Evolutionary conservation across 2,329 filamentous ascomycete species (phyloP).

Genomic region (Trichoderma endophyticum): DNA sequence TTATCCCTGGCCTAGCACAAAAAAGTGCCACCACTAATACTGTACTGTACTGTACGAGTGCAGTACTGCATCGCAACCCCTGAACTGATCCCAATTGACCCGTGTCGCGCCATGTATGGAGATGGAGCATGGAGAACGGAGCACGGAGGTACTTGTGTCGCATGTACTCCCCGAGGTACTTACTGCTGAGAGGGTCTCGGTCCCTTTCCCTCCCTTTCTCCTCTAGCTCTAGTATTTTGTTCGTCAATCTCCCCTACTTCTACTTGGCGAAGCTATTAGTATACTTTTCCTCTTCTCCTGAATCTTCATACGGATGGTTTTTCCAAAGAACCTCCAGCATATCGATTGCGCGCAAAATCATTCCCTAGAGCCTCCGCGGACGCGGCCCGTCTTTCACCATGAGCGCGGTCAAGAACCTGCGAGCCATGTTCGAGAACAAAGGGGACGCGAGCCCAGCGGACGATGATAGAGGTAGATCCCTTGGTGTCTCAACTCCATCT

Average conservation of each 20-base stretch:
- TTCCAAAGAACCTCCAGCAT: background rate
- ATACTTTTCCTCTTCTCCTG: background rate
- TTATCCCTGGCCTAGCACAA: background rate
- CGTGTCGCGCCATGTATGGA: conserved; percentile 16
- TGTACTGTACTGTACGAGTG: background rate
- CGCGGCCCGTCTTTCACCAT: conserved; percentile 43
- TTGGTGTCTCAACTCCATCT: conserved; percentile 44
- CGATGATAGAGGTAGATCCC: conserved; percentile 69
- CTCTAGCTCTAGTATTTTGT: conserved; percentile 6
- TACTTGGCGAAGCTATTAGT: background rate
- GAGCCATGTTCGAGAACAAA: conserved; percentile 77
- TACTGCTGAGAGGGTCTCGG: background rate
- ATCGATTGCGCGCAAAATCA: conserved; percentile 5
- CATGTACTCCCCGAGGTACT: background rate
- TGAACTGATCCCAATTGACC: conserved; percentile 14
- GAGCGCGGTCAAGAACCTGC: conserved; percentile 70
- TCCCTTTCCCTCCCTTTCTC: conserved; percentile 11
- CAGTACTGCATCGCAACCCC: background rate
- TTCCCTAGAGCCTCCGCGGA: conserved; percentile 8
- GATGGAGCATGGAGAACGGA: conserved; percentile 3
- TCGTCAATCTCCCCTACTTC: conserved; percentile 9
- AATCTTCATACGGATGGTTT: background rate
- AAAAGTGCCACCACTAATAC: background rate
- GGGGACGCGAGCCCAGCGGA: conserved; percentile 59
- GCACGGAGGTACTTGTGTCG: conserved; percentile 1